Percentiles rank a stretch among this genome's conserved stretches.
phyloP scores from a whole-genome alignment of 306 rosid species.

The Prunus fruticosa region DNA sequence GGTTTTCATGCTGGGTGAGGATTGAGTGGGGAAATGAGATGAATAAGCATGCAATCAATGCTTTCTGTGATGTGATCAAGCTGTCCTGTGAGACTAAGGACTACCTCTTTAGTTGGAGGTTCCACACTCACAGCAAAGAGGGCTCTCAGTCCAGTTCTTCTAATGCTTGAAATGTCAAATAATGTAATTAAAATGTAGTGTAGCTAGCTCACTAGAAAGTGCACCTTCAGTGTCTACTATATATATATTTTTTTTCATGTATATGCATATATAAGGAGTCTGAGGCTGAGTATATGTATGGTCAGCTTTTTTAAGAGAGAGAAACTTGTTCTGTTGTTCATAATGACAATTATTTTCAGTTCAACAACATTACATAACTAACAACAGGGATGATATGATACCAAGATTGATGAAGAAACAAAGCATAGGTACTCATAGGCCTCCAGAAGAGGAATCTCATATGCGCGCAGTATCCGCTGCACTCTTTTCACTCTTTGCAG shows the following conservation, averaged over 20 bases:
- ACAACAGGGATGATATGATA: neutral
- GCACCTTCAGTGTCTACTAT: neutral
- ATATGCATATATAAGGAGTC: neutral
- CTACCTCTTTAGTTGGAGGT: slow-evolving; percentile 82
- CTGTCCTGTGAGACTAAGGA: slow-evolving; percentile 66
- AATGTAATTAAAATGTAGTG: slow-evolving; percentile 8
- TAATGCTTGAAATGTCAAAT: slow-evolving; percentile 27
- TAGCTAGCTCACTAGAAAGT: slow-evolving; percentile 9
- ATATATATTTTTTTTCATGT: neutral
- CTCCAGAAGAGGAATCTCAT: neutral
- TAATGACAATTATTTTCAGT: neutral
- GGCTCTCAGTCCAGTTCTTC: slow-evolving; percentile 49
- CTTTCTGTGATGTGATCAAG: slow-evolving; percentile 75
- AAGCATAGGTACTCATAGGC: neutral
- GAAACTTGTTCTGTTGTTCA: neutral
- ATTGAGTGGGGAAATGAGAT: slow-evolving; percentile 66
- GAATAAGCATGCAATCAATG: slow-evolving; percentile 41
- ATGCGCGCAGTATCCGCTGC: neutral
- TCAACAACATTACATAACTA: neutral
- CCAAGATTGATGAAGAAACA: neutral
- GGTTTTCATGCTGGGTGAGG: slow-evolving; percentile 90
- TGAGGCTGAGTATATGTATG: slow-evolving; percentile 10
- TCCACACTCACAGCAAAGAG: slow-evolving; percentile 55
- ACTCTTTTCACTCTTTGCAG: slow-evolving; percentile 9
- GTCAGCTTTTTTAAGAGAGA: neutral